Base-by-base conservation (phyloP, 1,284 basidiomycete species). In the Pisolithus thermaeus region DNA sequence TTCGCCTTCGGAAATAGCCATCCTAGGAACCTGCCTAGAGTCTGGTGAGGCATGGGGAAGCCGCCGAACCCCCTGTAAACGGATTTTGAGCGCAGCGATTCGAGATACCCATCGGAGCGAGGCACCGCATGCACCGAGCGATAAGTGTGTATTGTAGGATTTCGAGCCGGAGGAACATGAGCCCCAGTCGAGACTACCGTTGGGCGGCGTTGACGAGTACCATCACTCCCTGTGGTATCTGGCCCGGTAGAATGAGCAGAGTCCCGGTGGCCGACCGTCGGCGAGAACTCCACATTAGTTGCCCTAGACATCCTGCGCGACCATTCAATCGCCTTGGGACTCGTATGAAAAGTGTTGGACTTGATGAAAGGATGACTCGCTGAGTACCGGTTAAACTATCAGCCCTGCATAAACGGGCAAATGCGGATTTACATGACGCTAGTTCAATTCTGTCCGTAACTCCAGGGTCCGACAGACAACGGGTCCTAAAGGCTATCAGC, bases 41-140 rank as follows among this genome's bases (percentile, higher is more conserved):
- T 65, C 49, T 79, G 71, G 55, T 83, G 72, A 0, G 92, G 91
- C 61, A 87, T 90, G 0, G 94, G 93, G 67, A 97, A 98, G 0
- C 93, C 94, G 42, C 94, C 94, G 59, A 91, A 92, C 4, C 70
- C 80, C 42, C 70, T 69, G 55, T 76, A 67, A 56, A 74, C 75
- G 45, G 69, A 61, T 25, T 54, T 61, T 18, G 56, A 51, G 27
- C 58, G 60, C 28, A 54, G 61, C 8, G n/a, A 30, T 27, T 9
- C 54, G 8, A 35, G 8, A 8, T 43, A 51, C 51, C 74, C 70
- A 18, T 69, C 45, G n/a, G 56, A 45, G 23, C 52, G 56, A 3
- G 53, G 42, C 18, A 40, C 27, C 23, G 30, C 12, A 32, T 44
- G 32, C n/a, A 42, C 40, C 12, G 52, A 43, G 22, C 51, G 44